Evolutionary conservation across 1,139 yeast species (phyloP), one percentile per base, ranked within the genome.

Genomic region (Diutina neorugosa): DNA sequence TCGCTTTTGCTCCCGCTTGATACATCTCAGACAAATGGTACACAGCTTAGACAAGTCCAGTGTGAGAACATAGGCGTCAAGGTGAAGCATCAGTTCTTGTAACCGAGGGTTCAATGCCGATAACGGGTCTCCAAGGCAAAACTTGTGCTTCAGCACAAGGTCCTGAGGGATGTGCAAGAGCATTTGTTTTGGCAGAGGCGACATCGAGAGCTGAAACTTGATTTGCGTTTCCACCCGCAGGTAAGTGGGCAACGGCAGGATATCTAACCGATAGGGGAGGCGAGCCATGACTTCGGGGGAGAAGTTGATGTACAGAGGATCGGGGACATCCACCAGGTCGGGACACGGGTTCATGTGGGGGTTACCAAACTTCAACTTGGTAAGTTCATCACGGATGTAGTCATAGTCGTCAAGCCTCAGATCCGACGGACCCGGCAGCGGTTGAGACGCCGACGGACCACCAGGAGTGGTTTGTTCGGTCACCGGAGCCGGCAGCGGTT

Each of bases 171-270:
- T 69, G 64, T 87, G 93, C 44, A 93, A 67, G 55, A 88, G 69
- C 54, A 76, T 75, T 63, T 87, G 84, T 7, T 78, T 76, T 4
- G 96, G 94, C 11, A 88, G 78, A 2, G 96, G 96, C 40, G 81
- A 74, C 52, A 89, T 70, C 7, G 78, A 67, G 34, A 93, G 69
- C 52, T 79, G 76, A 55, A 93, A 71, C 65, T 89, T 91, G 64
- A 91, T 88, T 69, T 93, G 98, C 20, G 97, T 93, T 68, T 93
- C 98, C 5, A 93, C 98, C 59, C 98, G 78, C 9, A 96, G 88
- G 60, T 82, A 82, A 11, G 77, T 68, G 1, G 97, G 97, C 52
- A 91, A 69, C 54, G 82, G 85, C 12, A 75, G 69, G 1, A 90
- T 70, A 34, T 69, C 68, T 55, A 91, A 62, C 53, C 75, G 70